These are phyloP conservation scores for Cytospora paraplurivora DNA, from an alignment of 2,329 filamentous ascomycete species.

Conservation along the genomic window DNA sequence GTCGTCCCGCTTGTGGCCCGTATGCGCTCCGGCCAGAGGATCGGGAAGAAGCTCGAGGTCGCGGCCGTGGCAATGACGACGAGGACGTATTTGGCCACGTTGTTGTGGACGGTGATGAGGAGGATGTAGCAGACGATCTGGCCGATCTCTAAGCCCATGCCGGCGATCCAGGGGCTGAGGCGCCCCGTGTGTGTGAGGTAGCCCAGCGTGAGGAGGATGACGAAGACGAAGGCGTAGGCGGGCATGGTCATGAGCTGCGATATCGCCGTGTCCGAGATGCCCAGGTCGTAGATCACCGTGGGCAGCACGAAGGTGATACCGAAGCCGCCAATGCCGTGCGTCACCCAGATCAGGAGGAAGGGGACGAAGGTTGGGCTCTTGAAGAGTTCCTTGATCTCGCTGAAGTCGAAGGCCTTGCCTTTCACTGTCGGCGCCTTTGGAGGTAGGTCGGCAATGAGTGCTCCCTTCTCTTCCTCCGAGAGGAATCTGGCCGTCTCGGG, in stretches of 20 bases:
- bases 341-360: conserved; percentile 35
- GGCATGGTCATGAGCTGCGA: conserved; percentile 37
- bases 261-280: conserved; percentile 34
- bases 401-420: conserved; percentile 31
- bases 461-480: conserved; percentile 30
- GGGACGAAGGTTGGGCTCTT: conserved; percentile 32
- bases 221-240: conserved; percentile 30
- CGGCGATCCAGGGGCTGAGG: conserved; percentile 34
- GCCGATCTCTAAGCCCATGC: conserved; percentile 36
- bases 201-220: conserved; percentile 33
- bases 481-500: conserved; percentile 34
- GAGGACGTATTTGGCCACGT: conserved; percentile 42
- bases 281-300: conserved; percentile 36
- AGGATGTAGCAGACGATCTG: conserved; percentile 44
- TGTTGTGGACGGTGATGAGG: conserved; percentile 40
- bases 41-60: conserved; percentile 42
- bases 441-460: conserved; percentile 32
- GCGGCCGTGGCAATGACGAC: conserved; percentile 44
- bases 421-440: conserved; percentile 32
- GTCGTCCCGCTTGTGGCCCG: conserved; percentile 43
- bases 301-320: conserved; percentile 36
- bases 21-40: conserved; percentile 46
- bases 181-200: conserved; percentile 32
- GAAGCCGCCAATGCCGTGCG: conserved; percentile 36
- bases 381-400: conserved; percentile 32